Conservation (phyloP, 345 rosid genomes). For the Stellera chamaejasme region DNA sequence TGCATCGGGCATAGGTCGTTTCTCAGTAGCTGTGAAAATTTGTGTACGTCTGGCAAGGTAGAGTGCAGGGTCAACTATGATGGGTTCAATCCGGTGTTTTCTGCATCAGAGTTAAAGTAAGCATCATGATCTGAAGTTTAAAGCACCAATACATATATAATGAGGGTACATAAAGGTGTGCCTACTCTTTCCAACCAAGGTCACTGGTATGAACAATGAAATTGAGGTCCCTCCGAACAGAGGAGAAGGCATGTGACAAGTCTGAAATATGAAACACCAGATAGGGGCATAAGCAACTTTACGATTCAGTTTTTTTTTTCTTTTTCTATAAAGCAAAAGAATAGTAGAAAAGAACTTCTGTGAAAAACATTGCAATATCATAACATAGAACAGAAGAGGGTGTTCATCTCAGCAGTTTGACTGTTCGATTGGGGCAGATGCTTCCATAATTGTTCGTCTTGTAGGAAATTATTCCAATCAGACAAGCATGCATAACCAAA, state of each 20-base stretch:
- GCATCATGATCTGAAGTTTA: conserved; percentile 5
- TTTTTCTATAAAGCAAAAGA: not conserved
- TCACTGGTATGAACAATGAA: conserved; percentile 93
- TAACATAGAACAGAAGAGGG: too few species aligned
- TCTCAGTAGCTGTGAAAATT: conserved; percentile 81
- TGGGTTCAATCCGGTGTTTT: conserved; percentile 71
- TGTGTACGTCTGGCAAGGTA: conserved; percentile 85
- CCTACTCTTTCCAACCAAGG: conserved; percentile 99
- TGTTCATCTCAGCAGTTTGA: too few species aligned
- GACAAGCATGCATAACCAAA: too few species aligned
- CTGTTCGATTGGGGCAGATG: too few species aligned
- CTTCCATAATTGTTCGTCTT: too few species aligned
- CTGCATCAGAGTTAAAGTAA: conserved; percentile 31
- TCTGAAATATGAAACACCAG: conserved; percentile 39
- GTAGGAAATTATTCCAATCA: too few species aligned
- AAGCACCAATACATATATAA: conserved; percentile 1
- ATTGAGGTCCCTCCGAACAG: conserved; percentile 71
- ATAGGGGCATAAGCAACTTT: not conserved
- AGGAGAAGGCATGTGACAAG: conserved; percentile 72
- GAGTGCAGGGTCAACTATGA: conserved; percentile 84
- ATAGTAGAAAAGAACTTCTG: not conserved
- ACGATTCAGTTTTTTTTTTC: too few species aligned
- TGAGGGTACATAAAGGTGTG: conserved; percentile 11
- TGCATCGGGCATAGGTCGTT: conserved; percentile 68
- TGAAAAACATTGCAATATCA: not conserved